Base-by-base conservation (phyloP, 2,329 filamentous ascomycete genomes). In the Aureobasidium sp. region DNA sequence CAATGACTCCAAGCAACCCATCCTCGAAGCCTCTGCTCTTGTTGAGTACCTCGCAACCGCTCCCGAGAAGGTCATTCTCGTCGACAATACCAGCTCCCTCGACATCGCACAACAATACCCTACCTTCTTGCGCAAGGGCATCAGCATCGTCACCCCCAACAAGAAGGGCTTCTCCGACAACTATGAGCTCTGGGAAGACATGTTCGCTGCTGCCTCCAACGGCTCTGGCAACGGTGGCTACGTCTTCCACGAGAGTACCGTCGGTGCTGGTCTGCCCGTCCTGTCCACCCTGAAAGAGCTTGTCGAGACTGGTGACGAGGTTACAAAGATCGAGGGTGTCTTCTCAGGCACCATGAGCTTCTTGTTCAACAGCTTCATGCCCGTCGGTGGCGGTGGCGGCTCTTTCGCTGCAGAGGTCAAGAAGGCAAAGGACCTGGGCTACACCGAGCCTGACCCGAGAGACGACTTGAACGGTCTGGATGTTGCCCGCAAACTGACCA, bases 341-440 rank as follows among this genome's bases (percentile, higher is more conserved):
- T 97, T 99, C 78, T 96, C 90, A 64, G 94, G 94, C 66, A 99
- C 94, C 61, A 93, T 99, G 85, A 95, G 90, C 42, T 99, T 97
- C 81, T 82, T 99, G 44, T 97, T 99, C 85, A 97, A 97, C 81
- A 92, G 86, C 24, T 99, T 97, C 74, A 91, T 92, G 53, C 94
- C 94, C 0, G 86, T 87, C 2, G 83, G 85, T 54, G 88, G 88
- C 5, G 78, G 81, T 24, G 89, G 89, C 37, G 90, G 90, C 58
- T 86, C 87, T 70, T 99, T 95, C 88, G 94, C 90, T 47, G 88
- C 88, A 53, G 92, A 96, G 72, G 94, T 99, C 37, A 86, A 85
- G 71, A 91, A 93, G 76, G 94, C 94, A 61, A 96, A 97, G 79
- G 85, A 91, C 64, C 81, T 96, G 52, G 94, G 94, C 24, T 99